Base-by-base conservation (phyloP, 352 stramenopile species). In the Phytophthora litchii region DNA sequence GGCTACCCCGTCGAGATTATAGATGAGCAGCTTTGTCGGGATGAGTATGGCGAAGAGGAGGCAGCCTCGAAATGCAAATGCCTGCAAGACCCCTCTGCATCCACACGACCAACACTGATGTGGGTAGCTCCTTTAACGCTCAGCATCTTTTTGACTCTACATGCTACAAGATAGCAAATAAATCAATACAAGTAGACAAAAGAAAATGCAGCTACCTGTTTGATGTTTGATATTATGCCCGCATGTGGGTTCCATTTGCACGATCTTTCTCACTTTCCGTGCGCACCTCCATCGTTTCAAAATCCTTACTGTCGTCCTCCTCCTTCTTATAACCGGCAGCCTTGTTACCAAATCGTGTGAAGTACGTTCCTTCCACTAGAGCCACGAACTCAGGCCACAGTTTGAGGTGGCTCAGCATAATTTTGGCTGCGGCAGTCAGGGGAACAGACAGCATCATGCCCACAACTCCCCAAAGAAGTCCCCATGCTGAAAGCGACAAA, bases 391-490 rank as follows among this genome's bases (percentile, higher is more conserved):
- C 84, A 14, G 86, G 86, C 84, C 84, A 95, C 17, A 95, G 71
- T 41, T 89, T 88, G 8, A 95, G 62, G 42, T 95, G 84, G 23
- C 81, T 92, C 35, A 93, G 72, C 83, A 92, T 95, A 60, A 95
- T 95, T 67, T 95, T 95, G 17, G 85, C 78, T 9, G 84, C 82
- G 1, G 86, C 86, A 11, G 86, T 95, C 11, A 95, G 78, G 19
- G 86, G 86, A 14, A 95, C 86, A 5, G 84, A 94, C 25, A 95
- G 76, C 86, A 95, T 95, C 86, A 95, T 95, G 47, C 86, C 86
- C 17, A 95, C 86, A 32, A 94, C 79, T 19, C 86, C 85, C 86
- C 86, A 95, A 4, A 95, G 64, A 45, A 95, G 55, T 1, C 86
- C 86, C 86, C 86, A 95, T 8, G 84, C 86, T n/a, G 86, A 95